Evolutionary conservation across 2,329 filamentous ascomycete genomes (phyloP), one percentile per base, ranked within the genome.

Genomic region (Escovopsis sp.): DNA sequence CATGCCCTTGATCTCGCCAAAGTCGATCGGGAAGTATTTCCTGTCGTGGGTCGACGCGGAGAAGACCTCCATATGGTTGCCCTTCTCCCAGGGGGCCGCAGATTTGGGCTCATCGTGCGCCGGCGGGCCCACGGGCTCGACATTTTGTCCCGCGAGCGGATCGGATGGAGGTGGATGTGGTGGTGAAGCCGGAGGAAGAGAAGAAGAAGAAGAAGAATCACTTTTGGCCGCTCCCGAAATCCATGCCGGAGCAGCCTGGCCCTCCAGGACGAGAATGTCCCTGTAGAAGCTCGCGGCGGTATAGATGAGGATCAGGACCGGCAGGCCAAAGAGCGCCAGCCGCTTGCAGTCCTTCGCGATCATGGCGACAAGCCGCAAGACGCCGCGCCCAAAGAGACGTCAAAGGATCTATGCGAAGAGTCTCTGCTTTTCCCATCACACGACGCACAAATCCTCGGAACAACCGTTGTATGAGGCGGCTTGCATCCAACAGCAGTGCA

Each of bases 1-100:
- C 44, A 70, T 64, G 30, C 62, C 61, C 6, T 51, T 43, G 6
- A 60, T 49, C 32, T 39, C 19, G 26, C 59, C 62, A 47, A 77
- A 73, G 12, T 62, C 55, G 52, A 77, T 65, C 26, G 49, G 47
- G 48, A 75, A 75, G 58, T 65, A 76, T 30, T 60, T 65, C 32
- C 53, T 56, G 48, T 73, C 59, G 1, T 46, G 39, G 0, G 66
- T 72, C 0, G 70, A 68, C 3, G 55, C 35, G 1, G 73, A 76
- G 50, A 61, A 68, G 36, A 75, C 47, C 46, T 66, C 57, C 36
- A 57, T 52, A 42, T 67, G 59, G 1, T 41, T 39, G 5, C 6
- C 36, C 28, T 38, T 38, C 12, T 11, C 11, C 28, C 28, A 32
- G 4, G 28, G 8, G 28, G 28, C 28, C 28, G 8, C 28, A 3